Percentiles rank a stretch among this genome's conserved stretches.
These are phyloP conservation scores for Trichoderma sp. DNA, from an alignment of 2,329 filamentous ascomycete genomes.

Conservation along the genomic window DNA sequence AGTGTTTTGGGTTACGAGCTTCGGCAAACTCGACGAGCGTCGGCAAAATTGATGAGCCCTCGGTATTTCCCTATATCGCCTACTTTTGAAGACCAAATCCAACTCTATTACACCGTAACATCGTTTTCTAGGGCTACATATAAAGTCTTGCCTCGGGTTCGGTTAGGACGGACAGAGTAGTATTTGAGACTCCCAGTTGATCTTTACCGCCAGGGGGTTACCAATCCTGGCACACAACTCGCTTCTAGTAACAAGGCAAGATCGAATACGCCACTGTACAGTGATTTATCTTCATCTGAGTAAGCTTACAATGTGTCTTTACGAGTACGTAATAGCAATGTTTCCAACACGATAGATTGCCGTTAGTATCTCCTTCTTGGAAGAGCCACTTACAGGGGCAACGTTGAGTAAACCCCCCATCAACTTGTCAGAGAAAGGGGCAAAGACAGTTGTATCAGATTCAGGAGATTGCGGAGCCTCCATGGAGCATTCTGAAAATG, in stretches of 20 bases:
- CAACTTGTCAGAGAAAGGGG: background rate
- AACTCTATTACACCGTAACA: background rate
- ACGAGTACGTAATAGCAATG: background rate
- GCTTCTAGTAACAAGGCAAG: background rate
- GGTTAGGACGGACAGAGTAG: background rate
- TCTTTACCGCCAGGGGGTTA: background rate
- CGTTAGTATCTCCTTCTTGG: background rate
- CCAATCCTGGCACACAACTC: background rate
- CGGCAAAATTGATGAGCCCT: background rate
- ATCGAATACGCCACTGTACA: background rate
- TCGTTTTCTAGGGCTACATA: background rate
- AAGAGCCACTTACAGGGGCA: background rate
- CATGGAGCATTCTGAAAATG: background rate
- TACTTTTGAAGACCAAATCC: background rate
- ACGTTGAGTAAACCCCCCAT: background rate
- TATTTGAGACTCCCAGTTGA: background rate
- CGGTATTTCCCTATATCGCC: background rate
- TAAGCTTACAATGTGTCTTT: background rate
- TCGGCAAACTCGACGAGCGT: background rate
- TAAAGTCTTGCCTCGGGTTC: background rate
- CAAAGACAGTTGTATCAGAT: background rate
- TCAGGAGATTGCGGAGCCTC: background rate
- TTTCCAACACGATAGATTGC: background rate
- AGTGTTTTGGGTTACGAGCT: background rate
- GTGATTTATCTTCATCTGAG: background rate